Base-by-base conservation (phyloP, 2,329 filamentous ascomycete genomes). In the Teratosphaeria destructans region DNA sequence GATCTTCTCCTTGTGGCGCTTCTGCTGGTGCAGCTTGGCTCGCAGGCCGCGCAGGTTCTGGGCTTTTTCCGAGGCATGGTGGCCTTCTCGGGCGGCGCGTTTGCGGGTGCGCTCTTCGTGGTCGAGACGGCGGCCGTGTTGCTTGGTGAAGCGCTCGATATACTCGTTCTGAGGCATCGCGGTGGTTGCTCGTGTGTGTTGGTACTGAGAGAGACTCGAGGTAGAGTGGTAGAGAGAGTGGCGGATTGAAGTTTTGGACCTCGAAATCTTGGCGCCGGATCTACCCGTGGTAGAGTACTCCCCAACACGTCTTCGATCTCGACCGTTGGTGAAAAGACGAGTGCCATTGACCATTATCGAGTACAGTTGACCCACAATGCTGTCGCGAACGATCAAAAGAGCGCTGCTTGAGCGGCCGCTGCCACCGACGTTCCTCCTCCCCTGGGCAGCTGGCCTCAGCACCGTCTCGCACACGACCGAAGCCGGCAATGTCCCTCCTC, bases 1-100 rank as follows among this genome's bases (percentile, higher is more conserved):
- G 73, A 96, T 95, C 87, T 99, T 99, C 81, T 99, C 92, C 75
- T 92, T 88, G 79, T 91, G 89, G 29, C 94, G 85, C 81, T 92
- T 90, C 83, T 97, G 87, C 75, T 93, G 88, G 79, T 94, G 87
- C 70, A 95, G 80, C 82, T 99, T 99, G 67, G 94, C 94, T 63
- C 90, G 83, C 68, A 97, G 84, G 65, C 94, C 94, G 63, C 89
- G 87, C 71, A 96, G 82, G 75, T 94, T 96, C 81, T 97, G 93
- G 27, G 94, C 91, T 78, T 96, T 87, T 72, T 94, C 83, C 56
- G 89, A 94, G 59, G 85, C 85, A 77, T 92, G 86, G 81, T 99
- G 93, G 61, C 85, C 87, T 79, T 95, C 90, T 78, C 94, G 87
- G 62, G 94, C 94, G 63, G 84, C 79, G 68, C 86, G 85, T 82